Base-by-base conservation (phyloP, 1,284 basidiomycete genomes). In the Naganishia liquefaciens region DNA sequence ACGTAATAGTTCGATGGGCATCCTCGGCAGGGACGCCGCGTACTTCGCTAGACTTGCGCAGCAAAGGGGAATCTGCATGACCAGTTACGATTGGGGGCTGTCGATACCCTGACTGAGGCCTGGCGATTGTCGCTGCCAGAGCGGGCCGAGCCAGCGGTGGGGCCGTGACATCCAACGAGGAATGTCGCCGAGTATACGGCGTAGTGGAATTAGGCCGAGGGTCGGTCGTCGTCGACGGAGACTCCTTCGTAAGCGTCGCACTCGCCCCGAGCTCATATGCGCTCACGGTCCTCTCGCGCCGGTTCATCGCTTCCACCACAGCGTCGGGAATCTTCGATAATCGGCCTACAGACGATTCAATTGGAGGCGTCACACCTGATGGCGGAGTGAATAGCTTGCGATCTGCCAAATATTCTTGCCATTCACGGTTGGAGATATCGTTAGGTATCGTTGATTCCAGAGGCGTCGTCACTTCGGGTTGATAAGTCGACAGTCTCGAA, bases 391-490 rank as follows among this genome's bases (percentile, higher is more conserved):
- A 60, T 25, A 79, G 69, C 54, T 72, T 71, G 43, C 77, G 66
- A 15, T 73, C 68, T 17, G 69, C 64, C 9, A 76, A 53, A 50
- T 79, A 78, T 25, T 66, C 47, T 15, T 78, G 72, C 74, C 76
- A 78, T 30, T 78, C 76, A 19, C 70, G 69, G 42, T 66, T 53
- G 9, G 50, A n/a, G 17, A 40, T 19, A 10, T 40, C 28, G 2
- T 17, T n/a, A 13, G 33, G 33, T 37, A 13, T 37, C 33, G 33
- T 13, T 2, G 33, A 37, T 19, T 30, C 37, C 2, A 25, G 21
- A 3, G 60, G 27, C 21, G 25, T 46, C 25, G 40, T 52, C 10
- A 62, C 2, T 11, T 40, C 28, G 27, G 40, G 42, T 13, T 25
- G 25, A 25, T 46, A 44, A 30, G 27, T 25, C 9, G 51, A 52